phyloP scores from a whole-genome alignment of 352 stramenopile species.

The Phytophthora hybrid region DNA sequence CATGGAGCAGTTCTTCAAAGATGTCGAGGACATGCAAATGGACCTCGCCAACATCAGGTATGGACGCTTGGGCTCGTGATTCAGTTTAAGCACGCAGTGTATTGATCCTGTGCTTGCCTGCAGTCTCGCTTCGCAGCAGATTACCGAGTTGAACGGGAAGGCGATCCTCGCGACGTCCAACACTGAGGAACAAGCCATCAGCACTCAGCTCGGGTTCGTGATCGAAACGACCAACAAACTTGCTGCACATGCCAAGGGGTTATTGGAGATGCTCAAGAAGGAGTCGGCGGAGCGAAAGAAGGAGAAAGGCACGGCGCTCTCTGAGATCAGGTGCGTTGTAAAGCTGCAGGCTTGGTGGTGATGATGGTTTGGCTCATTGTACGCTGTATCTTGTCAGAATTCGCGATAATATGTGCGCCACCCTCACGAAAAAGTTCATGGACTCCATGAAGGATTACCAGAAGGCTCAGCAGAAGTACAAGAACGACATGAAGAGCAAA shows the following conservation, averaged over 20 bases:
- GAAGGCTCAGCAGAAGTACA: slow-evolving; percentile 97
- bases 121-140: slow-evolving; percentile 91
- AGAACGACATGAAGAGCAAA: slow-evolving; percentile 98
- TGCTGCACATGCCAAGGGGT: slow-evolving; percentile 90
- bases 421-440: slow-evolving; percentile 98
- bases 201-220: slow-evolving; percentile 90
- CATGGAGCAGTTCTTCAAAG: slow-evolving; percentile 97
- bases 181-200: slow-evolving; percentile 92
- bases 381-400: slow-evolving; percentile 65
- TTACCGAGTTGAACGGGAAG: slow-evolving; percentile 94
- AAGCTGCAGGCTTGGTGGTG: neutral
- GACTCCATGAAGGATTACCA: slow-evolving; percentile 99
- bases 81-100: neutral
- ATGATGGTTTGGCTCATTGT: slow-evolving; percentile 1
- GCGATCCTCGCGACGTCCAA: slow-evolving; percentile 94
- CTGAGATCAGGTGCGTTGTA: slow-evolving; percentile 63
- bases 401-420: slow-evolving; percentile 97
- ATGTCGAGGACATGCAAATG: slow-evolving; percentile 95
- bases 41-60: slow-evolving; percentile 93
- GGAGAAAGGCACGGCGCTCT: slow-evolving; percentile 83
- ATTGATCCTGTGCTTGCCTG: neutral
- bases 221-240: slow-evolving; percentile 94
- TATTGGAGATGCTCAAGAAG: slow-evolving; percentile 93
- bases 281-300: slow-evolving; percentile 95
- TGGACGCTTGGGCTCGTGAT: neutral